These are phyloP conservation scores for Aspergillus latus DNA, from an alignment of 2,329 filamentous ascomycete species.

Conservation along the genomic window DNA sequence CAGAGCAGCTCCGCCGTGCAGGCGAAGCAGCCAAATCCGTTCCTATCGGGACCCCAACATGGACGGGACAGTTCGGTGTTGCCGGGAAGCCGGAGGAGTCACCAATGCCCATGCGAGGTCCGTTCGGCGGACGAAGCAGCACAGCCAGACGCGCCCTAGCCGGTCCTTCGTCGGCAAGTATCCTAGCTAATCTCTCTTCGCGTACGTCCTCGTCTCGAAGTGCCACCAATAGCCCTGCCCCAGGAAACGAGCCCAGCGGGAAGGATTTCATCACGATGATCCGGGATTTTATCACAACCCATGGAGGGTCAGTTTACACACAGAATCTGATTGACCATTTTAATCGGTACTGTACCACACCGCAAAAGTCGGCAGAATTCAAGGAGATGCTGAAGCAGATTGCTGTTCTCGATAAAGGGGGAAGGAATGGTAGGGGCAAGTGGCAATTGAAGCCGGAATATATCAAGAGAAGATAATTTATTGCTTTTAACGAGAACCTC, in stretches of 20 bases:
- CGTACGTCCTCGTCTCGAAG: slow-evolving; percentile 26
- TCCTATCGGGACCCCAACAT: slow-evolving; percentile 83
- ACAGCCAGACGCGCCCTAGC: slow-evolving; percentile 35
- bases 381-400: slow-evolving; percentile 76
- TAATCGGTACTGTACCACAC: slow-evolving; percentile 71
- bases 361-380: slow-evolving; percentile 72
- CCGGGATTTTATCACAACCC: slow-evolving; percentile 71
- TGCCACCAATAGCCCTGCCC: slow-evolving; percentile 46
- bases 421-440: slow-evolving; percentile 49
- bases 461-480: slow-evolving; percentile 21
- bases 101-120: slow-evolving; percentile 47
- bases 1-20: slow-evolving; percentile 70
- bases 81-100: slow-evolving; percentile 67
- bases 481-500: too few relatives aligned
- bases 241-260: slow-evolving; percentile 42
- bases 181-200: slow-evolving; percentile 41
- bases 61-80: slow-evolving; percentile 83
- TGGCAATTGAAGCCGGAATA: slow-evolving; percentile 64
- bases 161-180: slow-evolving; percentile 42
- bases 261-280: slow-evolving; percentile 72
- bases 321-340: slow-evolving; percentile 91
- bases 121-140: slow-evolving; percentile 40
- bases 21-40: slow-evolving; percentile 69
- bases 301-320: slow-evolving; percentile 75
- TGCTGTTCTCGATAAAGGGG: slow-evolving; percentile 65